These are phyloP conservation scores for Ascochyta fabae DNA, from an alignment of 2,329 filamentous ascomycete genomes.

Conservation along the genomic window DNA sequence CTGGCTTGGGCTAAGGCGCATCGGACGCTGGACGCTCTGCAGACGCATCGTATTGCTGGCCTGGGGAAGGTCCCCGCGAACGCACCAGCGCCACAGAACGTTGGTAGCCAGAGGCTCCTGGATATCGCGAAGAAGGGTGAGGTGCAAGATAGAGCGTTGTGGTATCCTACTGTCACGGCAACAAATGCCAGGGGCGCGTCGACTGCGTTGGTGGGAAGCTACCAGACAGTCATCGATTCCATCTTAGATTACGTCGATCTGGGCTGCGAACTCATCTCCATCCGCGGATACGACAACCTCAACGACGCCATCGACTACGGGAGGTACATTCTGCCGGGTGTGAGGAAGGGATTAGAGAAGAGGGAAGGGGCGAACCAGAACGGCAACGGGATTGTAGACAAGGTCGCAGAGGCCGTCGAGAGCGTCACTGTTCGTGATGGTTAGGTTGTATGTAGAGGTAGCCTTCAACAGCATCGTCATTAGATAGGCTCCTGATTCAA, in stretches of 20 bases:
- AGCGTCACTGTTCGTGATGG: constrained; percentile 16
- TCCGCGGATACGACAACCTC: constrained; percentile 24
- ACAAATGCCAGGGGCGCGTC: constrained; percentile 19
- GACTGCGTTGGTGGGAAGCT: constrained; percentile 21
- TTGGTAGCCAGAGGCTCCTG: constrained; percentile 19
- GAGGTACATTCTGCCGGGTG: constrained; percentile 20
- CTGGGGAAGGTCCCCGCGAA: constrained; percentile 9
- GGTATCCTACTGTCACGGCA: constrained; percentile 24
- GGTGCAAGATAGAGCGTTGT: constrained; percentile 22
- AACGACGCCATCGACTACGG: constrained; percentile 25
- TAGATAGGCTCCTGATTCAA: not conserved
- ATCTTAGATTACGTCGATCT: constrained; percentile 24
- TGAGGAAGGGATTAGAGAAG: constrained; percentile 16
- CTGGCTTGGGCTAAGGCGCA: constrained; percentile 68
- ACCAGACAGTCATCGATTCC: constrained; percentile 23
- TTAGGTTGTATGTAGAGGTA: not conserved
- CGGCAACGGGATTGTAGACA: constrained; percentile 9
- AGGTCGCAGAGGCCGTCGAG: constrained; percentile 23
- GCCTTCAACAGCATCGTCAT: not conserved
- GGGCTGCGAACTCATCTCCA: constrained; percentile 22
- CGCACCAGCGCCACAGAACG: constrained; percentile 16
- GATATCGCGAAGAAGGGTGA: constrained; percentile 23
- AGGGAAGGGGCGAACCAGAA: constrained; percentile 6
- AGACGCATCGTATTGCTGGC: constrained; percentile 45
- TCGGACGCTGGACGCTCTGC: constrained; percentile 60